phyloP scores from a whole-genome alignment of 768 basidiomycete species.

The Mycena amicta region DNA sequence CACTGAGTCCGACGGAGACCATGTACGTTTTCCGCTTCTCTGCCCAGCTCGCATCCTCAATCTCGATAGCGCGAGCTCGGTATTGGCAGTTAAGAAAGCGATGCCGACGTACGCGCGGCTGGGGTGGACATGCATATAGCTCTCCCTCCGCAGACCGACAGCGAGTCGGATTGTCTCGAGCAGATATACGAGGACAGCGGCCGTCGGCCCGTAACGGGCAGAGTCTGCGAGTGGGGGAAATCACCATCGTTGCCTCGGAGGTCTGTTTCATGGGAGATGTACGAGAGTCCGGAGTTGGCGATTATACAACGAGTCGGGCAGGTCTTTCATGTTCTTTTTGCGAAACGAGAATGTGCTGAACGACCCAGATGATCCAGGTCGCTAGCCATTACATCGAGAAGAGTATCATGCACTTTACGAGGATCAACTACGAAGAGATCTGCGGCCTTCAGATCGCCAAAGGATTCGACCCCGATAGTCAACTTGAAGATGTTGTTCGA shows the following conservation, averaged over 20 bases:
- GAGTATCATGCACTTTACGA: slow-evolving; percentile 86
- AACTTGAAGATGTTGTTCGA: too few species aligned
- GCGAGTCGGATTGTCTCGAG: slow-evolving; percentile 58
- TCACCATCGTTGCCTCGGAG: slow-evolving; percentile 80
- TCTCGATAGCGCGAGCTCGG: slow-evolving; percentile 58
- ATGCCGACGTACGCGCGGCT: slow-evolving; percentile 88
- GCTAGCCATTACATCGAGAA: slow-evolving; percentile 89
- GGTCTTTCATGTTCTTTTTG: slow-evolving; percentile 21
- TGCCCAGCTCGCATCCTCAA: neutral
- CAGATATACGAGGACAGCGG: slow-evolving; percentile 56
- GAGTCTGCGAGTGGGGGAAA: slow-evolving; percentile 74
- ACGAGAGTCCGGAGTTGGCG: too few species aligned
- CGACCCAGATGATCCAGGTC: slow-evolving; percentile 81
- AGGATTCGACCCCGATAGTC: too few species aligned
- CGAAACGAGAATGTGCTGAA: too few species aligned
- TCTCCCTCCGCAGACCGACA: slow-evolving; percentile 60
- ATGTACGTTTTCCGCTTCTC: slow-evolving; percentile 52
- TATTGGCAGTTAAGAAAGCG: slow-evolving; percentile 79
- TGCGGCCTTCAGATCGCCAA: too few species aligned
- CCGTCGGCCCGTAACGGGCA: slow-evolving; percentile 81
- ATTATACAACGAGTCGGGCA: slow-evolving; percentile 79
- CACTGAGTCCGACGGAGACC: slow-evolving; percentile 70
- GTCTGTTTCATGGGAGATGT: slow-evolving; percentile 89
- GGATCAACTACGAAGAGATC: too few species aligned
- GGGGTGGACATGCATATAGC: slow-evolving; percentile 68